Conservation (phyloP, 148 eudicot species). For the Fallopia convolvulus region DNA sequence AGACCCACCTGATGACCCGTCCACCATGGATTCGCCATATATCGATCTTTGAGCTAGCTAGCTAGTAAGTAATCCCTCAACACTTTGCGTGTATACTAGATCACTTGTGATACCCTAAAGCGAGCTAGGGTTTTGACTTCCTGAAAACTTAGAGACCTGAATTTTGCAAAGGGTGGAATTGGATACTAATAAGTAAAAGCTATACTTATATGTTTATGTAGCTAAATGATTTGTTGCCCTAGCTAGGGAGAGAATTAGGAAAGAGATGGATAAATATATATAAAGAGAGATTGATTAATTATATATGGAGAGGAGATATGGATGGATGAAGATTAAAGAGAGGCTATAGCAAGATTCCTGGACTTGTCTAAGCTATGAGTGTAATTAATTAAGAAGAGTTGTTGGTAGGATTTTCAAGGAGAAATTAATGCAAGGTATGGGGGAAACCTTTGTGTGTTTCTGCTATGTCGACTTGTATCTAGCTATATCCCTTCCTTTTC, state of each 20-base stretch:
- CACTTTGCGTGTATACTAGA: neutral
- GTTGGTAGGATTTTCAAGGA: too few relatives aligned
- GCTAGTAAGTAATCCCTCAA: neutral
- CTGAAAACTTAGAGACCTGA: neutral
- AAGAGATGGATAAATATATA: too few relatives aligned
- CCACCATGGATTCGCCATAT: constrained; percentile 36
- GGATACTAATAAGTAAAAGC: neutral
- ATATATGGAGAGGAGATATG: too few relatives aligned
- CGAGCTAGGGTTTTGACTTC: neutral
- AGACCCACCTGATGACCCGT: constrained; percentile 20
- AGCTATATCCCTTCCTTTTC: neutral
- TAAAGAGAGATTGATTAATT: too few relatives aligned
- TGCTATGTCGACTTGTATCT: too few relatives aligned
- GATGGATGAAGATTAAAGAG: too few relatives aligned
- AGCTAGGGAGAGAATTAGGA: too few relatives aligned
- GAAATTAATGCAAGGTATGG: too few relatives aligned
- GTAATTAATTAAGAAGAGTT: too few relatives aligned
- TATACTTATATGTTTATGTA: neutral
- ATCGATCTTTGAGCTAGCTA: neutral
- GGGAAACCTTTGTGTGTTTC: too few relatives aligned
- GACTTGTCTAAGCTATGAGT: too few relatives aligned
- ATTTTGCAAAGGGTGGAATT: neutral
- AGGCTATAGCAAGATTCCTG: too few relatives aligned
- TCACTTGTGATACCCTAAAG: neutral
- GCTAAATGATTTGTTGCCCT: neutral